Percentiles rank a stretch among this genome's conserved stretches.
These are phyloP conservation scores for Baeospora myosura DNA, from an alignment of 1,284 basidiomycete genomes.

Conservation along the genomic window DNA sequence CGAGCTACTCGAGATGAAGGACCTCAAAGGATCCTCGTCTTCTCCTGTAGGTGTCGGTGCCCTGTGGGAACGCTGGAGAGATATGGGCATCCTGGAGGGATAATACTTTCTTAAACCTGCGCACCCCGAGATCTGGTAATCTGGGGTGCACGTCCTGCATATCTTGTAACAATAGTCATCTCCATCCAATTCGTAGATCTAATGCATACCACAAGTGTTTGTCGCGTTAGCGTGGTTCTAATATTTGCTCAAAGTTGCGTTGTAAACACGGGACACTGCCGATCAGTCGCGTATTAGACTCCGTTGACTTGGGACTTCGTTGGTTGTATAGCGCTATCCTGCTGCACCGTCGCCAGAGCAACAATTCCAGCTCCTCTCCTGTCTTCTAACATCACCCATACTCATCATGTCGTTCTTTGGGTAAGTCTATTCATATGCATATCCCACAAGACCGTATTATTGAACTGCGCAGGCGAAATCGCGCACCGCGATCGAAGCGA, in stretches of 20 bases:
- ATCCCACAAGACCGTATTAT: constrained; percentile 5
- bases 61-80: constrained; percentile 86
- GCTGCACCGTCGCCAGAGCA: too few species aligned
- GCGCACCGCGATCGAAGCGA: constrained; percentile 54
- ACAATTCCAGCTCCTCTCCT: background rate
- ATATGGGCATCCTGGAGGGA: constrained; percentile 46
- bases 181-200: too few species aligned
- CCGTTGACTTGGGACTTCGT: too few species aligned
- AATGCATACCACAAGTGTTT: too few species aligned
- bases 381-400: background rate
- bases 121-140: constrained; percentile 3
- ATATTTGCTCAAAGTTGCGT: too few species aligned
- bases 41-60: constrained; percentile 71
- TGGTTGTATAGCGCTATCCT: too few species aligned
- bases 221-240: too few species aligned
- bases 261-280: too few species aligned
- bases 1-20: constrained; percentile 85
- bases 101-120: constrained; percentile 15
- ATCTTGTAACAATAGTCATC: constrained; percentile 7
- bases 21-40: constrained; percentile 68
- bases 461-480: constrained; percentile 25
- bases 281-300: too few species aligned
- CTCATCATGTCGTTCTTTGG: constrained; percentile 24
- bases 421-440: constrained; percentile 14
- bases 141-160: constrained; percentile 4